Evolutionary conservation across 441 rosid genomes (phyloP).

Genomic region (Gossypium trilobum): DNA sequence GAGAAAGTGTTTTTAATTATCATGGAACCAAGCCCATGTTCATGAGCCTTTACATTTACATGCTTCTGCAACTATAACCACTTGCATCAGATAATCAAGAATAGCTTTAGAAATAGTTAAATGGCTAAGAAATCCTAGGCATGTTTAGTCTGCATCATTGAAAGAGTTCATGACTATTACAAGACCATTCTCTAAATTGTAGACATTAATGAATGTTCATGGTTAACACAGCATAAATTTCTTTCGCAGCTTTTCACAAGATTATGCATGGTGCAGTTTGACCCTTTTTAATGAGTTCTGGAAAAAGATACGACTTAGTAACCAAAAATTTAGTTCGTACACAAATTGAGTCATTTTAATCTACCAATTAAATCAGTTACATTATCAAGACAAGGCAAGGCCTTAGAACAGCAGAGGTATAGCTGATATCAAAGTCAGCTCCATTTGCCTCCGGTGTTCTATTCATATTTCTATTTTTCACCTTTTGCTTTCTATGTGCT

Average conservation of each 20-base stretch:
- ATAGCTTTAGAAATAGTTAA: conserved; percentile 1
- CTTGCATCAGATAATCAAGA: conserved; percentile 10
- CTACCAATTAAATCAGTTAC: conserved; percentile 3
- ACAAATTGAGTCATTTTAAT: neutral
- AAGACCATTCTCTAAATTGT: neutral
- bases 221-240: neutral
- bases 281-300: neutral
- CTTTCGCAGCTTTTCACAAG: neutral
- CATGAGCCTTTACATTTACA: conserved; percentile 29
- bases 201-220: neutral
- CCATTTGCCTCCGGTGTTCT: neutral
- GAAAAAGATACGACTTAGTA: neutral
- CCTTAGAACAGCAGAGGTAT: neutral
- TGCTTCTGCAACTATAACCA: conserved; percentile 49
- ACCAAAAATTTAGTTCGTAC: neutral
- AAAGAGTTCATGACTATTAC: neutral
- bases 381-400: conserved; percentile 1
- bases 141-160: neutral
- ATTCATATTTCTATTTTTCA: neutral
- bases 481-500: neutral
- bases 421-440: conserved; percentile 1
- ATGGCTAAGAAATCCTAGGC: neutral
- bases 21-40: conserved; percentile 65
- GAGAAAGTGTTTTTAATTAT: conserved; percentile 24
- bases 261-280: neutral